Percentiles rank a stretch among this genome's conserved stretches.
phyloP scores from a whole-genome alignment of 371 early-diverging fungal genomes.

The Synchytrium microbalum region DNA sequence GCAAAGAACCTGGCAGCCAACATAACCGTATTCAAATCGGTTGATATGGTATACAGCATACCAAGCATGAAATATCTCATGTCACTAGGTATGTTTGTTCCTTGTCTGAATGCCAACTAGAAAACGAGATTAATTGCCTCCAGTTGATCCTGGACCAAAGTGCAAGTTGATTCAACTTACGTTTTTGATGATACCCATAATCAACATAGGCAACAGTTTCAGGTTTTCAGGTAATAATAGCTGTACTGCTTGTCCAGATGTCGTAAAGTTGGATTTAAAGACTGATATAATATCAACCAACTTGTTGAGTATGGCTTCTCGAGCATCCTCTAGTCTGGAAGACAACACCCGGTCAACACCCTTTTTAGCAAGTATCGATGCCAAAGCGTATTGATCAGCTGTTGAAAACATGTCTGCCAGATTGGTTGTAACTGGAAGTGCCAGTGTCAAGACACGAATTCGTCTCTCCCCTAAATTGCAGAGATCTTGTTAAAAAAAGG shows the following conservation, averaged over 20 bases:
- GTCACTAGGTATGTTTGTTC: constrained; percentile 41
- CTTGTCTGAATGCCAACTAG: constrained; percentile 35
- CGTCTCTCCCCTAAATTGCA: constrained; percentile 68
- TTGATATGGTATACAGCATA: constrained; percentile 62
- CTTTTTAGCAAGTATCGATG: constrained; percentile 76
- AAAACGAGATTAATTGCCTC: not conserved
- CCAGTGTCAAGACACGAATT: constrained; percentile 91
- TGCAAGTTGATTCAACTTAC: constrained; percentile 18
- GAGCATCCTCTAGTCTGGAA: constrained; percentile 87
- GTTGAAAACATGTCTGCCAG: constrained; percentile 72
- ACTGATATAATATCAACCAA: constrained; percentile 73
- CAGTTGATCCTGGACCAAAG: not conserved
- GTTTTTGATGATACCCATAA: constrained; percentile 72
- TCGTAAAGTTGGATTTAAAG: constrained; percentile 73
- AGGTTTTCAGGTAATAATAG: constrained; percentile 77
- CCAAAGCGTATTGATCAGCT: constrained; percentile 79
- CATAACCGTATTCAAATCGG: constrained; percentile 51
- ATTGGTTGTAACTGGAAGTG: constrained; percentile 76
- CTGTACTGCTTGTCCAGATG: constrained; percentile 67
- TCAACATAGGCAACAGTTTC: constrained; percentile 75
- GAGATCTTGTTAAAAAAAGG: constrained; percentile 9
- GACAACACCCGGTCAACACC: constrained; percentile 75
- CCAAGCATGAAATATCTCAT: constrained; percentile 48
- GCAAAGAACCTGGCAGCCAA: constrained; percentile 70
- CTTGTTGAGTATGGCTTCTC: constrained; percentile 87